Base-by-base conservation (phyloP, 2,329 filamentous ascomycete genomes). In the Mariannaea elegans region DNA sequence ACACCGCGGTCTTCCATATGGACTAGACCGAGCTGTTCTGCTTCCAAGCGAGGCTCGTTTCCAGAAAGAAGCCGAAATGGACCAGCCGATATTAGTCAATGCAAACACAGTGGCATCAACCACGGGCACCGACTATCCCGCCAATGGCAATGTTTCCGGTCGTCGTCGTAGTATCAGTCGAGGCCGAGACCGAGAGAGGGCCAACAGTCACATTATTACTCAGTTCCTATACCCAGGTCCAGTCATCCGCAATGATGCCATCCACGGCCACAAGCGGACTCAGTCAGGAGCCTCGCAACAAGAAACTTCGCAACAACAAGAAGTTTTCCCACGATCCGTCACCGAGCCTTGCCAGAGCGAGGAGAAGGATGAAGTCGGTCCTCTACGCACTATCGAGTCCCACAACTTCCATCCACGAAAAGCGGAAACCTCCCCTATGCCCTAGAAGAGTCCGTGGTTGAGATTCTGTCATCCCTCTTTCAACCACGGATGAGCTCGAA, bases 1-100 rank as follows among this genome's bases (percentile, higher is more conserved):
- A 2, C 88, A 90, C 69, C 86, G 88, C 72, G 88, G 88, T 53
- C 77, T 91, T 4, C 88, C 88, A 1, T 90, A 90, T 68, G 87
- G 86, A 3, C 81, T 90, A 2, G 85, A 88, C 68, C 81, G 84
- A n/a, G 85, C 85, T 44, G 84, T 88, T 9, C 77, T 87, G 9
- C 75, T 88, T 14, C 85, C 85, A 4, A 86, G 82, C 70, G 84
- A 87, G 67, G 75, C 82, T 21, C 81, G 85, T 19, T 82, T 85
- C 66, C 77, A 80, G 54, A 82, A 80, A 59, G 84, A 87, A 69
- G 80, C 79, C 3, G 81, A 82, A 16, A 81, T 82, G 24, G 77
- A 77, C 13, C 80, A 82, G 36, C 75, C 76, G 2, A 71, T 71
- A 3, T 68, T 78, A 12, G 69, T 72, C n/a, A 74, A 76, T 14